These are phyloP conservation scores for Solanum peruvianum DNA, from an alignment of 257 asterid species.

Conservation along the genomic window DNA sequence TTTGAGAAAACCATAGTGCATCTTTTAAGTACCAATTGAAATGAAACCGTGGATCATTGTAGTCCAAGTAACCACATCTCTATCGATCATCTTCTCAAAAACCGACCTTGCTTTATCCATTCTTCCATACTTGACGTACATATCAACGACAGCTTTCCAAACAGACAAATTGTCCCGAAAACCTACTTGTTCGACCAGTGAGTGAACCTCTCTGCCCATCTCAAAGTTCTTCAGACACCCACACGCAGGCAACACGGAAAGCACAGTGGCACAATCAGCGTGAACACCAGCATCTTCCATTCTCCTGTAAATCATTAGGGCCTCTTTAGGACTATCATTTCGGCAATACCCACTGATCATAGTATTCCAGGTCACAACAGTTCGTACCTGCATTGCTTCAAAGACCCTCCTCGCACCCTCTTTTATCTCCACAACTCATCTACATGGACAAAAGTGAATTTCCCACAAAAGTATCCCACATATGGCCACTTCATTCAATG, in stretches of 20 bases:
- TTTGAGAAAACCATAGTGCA: conserved; percentile 29
- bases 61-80: conserved; percentile 86
- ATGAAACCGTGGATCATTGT: conserved; percentile 70
- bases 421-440: conserved; percentile 60
- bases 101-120: conserved; percentile 53
- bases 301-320: conserved; percentile 35
- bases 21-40: conserved; percentile 16
- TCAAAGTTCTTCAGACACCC: conserved; percentile 47
- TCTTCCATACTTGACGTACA: conserved; percentile 70
- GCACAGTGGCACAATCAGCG: conserved; percentile 60
- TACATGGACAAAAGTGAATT: conserved; percentile 83
- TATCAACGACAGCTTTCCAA: conserved; percentile 65
- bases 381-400: conserved; percentile 37
- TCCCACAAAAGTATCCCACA: conserved; percentile 43
- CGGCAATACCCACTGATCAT: conserved; percentile 76
- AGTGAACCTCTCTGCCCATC: conserved; percentile 54
- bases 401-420: conserved; percentile 54
- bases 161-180: conserved; percentile 42
- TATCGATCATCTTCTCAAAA: conserved; percentile 48
- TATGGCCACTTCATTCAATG: conserved; percentile 21
- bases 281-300: conserved; percentile 47
- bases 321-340: conserved; percentile 39
- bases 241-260: conserved; percentile 82
- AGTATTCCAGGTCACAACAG: conserved; percentile 76
- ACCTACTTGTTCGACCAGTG: conserved; percentile 28